Evolutionary conservation across 2,329 filamentous ascomycete species (phyloP), one percentile per base, ranked within the genome.

Genomic region (Hypoxylon sp.): DNA sequence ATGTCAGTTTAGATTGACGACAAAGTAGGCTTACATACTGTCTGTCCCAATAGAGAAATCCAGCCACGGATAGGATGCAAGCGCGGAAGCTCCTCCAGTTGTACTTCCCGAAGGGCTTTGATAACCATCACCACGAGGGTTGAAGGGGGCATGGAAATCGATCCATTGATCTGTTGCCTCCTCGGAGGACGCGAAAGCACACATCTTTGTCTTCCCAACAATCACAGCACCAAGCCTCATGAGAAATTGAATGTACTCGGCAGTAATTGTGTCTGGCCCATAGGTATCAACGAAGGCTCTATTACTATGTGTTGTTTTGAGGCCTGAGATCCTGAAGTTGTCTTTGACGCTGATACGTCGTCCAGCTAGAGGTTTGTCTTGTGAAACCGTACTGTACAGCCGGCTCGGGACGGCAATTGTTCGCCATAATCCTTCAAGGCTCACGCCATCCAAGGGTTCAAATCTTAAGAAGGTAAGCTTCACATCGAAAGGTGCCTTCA

Each of bases 71-170:
- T 47, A 47, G 17, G n/a, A 3, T 19, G 44, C 44, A 8, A 47
- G 3, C 9, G 44, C n/a, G 3, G 11, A 8, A 10, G n/a, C 44
- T 19, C n/a, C 17, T 19, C 44, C 44, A 19, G 11, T 17, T 10
- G 11, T 19, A 17, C 44, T 47, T 4, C 44, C 19, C 9, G 44
- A 47, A 3, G 11, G 44, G 19, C 11, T n/a, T 47, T 47, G 44
- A 47, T 47, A 47, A 9, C 44, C n/a, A n/a, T 47, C 44, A 19
- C 44, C 44, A 22, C 44, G 44, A 5, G 44, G 44, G 14, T 47
- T 47, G 44, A 47, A 19, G 22, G 11, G 11, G 44, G n/a, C 17
- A 47, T n/a, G 17, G 19, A n/a, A 47, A 17, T 47, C 44, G 14
- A 19, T n/a, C n/a, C n/a, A 22, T n/a, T 47, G 17, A 11, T 24